Conservation (phyloP, 352 stramenopile species). For the Phytophthora idaei region DNA sequence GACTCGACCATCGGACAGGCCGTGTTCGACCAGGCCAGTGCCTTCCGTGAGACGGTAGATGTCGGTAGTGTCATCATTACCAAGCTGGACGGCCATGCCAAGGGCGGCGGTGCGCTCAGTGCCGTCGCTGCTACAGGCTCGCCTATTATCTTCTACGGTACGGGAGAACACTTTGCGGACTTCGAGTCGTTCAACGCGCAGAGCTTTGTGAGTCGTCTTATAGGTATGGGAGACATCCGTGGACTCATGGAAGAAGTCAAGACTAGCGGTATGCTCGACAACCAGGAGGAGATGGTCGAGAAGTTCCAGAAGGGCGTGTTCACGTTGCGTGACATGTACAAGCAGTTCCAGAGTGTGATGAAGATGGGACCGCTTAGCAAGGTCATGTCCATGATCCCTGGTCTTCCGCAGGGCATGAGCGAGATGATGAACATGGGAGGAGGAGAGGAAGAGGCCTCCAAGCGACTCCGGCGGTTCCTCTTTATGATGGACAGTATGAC, state of each 20-base stretch:
- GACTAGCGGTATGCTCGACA: slow-evolving; percentile 88
- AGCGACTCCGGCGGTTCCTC: slow-evolving; percentile 96
- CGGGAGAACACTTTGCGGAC: slow-evolving; percentile 98
- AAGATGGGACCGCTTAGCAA: slow-evolving; percentile 98
- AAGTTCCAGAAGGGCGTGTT: slow-evolving; percentile 97
- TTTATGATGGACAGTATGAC: slow-evolving; percentile 99
- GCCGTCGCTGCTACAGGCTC: slow-evolving; percentile 97
- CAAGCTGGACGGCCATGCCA: slow-evolving; percentile 99
- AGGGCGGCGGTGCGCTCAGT: slow-evolving; percentile 97
- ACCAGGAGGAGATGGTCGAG: slow-evolving; percentile 96
- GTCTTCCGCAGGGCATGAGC: slow-evolving; percentile 90
- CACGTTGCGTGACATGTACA: slow-evolving; percentile 99
- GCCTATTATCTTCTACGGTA: slow-evolving; percentile 99
- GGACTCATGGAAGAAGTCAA: slow-evolving; percentile 96
- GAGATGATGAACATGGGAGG: slow-evolving; percentile 92
- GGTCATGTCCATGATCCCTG: slow-evolving; percentile 99
- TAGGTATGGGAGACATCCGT: slow-evolving; percentile 98
- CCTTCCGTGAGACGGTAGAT: slow-evolving; percentile 95
- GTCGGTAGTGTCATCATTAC: slow-evolving; percentile 99
- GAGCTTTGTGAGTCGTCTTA: slow-evolving; percentile 98
- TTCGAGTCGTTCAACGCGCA: slow-evolving; percentile 98
- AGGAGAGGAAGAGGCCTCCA: slow-evolving; percentile 92
- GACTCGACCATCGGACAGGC: slow-evolving; percentile 99
- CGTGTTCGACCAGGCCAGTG: slow-evolving; percentile 96
- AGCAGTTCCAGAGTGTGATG: slow-evolving; percentile 98